Conservation (phyloP, 768 basidiomycete genomes). For the Suillus luteus region DNA sequence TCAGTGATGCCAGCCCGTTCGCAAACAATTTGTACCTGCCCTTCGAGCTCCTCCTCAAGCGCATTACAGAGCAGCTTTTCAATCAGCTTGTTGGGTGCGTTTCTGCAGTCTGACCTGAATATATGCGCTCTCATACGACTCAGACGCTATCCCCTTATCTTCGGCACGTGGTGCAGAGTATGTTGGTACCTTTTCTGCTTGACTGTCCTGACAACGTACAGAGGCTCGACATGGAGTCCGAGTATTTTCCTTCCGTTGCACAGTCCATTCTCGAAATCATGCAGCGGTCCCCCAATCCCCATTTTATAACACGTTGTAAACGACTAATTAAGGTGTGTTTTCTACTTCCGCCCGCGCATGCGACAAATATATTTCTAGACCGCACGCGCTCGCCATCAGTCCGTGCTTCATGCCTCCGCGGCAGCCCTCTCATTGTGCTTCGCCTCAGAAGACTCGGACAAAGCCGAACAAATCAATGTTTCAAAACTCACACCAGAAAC, state of each 20-base stretch:
- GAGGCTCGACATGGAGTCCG: conserved; percentile 59
- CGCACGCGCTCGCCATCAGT: conserved; percentile 27
- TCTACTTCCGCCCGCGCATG: conserved; percentile 1
- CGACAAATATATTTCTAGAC: conserved; percentile 23
- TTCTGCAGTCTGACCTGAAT: conserved; percentile 10
- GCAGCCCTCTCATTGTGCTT: conserved; percentile 30
- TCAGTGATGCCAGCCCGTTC: conserved; percentile 50
- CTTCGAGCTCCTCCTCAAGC: conserved; percentile 51
- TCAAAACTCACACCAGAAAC: conserved; percentile 36
- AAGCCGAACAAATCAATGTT: conserved; percentile 17
- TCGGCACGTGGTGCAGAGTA: conserved; percentile 70
- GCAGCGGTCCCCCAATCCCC: conserved; percentile 48
- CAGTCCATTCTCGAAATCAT: conserved; percentile 53
- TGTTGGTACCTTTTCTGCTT: conserved; percentile 18
- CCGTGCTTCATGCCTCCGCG: conserved; percentile 30
- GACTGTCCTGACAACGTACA: conserved; percentile 28
- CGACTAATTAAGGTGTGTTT: conserved; percentile 49
- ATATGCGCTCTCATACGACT: conserved; percentile 16
- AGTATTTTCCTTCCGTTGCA: conserved; percentile 50
- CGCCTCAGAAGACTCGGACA: conserved; percentile 15
- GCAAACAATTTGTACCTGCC: conserved; percentile 57
- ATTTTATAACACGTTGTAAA: conserved; percentile 47
- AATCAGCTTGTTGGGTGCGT: conserved; percentile 63
- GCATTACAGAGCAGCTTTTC: conserved; percentile 54
- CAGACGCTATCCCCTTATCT: conserved; percentile 79